These are phyloP conservation scores for Candida dajiaensis DNA, from an alignment of 805 yeast genomes.

Conservation along the genomic window DNA sequence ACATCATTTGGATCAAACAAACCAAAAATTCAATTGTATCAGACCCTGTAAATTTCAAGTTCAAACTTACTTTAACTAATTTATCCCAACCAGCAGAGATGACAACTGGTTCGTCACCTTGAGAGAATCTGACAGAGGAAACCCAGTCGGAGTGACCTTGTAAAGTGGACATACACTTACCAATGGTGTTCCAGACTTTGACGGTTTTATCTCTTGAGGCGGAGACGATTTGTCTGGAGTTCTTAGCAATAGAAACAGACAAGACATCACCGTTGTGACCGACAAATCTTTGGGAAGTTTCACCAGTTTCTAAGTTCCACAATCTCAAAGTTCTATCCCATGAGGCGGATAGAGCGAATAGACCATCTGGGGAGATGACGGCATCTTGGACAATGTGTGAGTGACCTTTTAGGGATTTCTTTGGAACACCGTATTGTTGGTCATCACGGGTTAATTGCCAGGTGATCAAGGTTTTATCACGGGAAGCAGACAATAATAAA, in stretches of 20 bases:
- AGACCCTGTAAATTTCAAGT: neutral
- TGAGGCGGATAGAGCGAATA: conserved; percentile 96
- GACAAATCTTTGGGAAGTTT: conserved; percentile 87
- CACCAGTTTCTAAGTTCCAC: conserved; percentile 96
- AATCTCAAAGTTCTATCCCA: conserved; percentile 99
- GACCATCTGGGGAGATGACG: conserved; percentile 96
- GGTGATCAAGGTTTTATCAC: conserved; percentile 97
- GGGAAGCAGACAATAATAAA: conserved; percentile 94
- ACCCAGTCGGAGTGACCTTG: conserved; percentile 99
- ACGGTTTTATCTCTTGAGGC: conserved; percentile 99
- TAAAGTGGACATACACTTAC: conserved; percentile 93
- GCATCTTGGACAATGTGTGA: conserved; percentile 98
- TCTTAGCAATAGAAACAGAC: conserved; percentile 93
- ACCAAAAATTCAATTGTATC: neutral
- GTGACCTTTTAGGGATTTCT: conserved; percentile 96
- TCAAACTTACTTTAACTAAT: conserved; percentile 90
- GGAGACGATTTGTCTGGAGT: conserved; percentile 96
- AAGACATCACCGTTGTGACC: conserved; percentile 98
- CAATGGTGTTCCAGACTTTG: conserved; percentile 98
- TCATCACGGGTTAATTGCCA: conserved; percentile 98
- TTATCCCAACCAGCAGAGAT: conserved; percentile 99
- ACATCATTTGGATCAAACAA: conserved; percentile 55
- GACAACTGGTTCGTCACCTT: conserved; percentile 68
- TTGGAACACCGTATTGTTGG: conserved; percentile 96
- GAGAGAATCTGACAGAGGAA: conserved; percentile 95